A percentile compares a stretch with the other conserved stretches of the same genome.
Conservation (phyloP, 2,329 filamentous ascomycete species). For the Zymoseptoria brevis region DNA sequence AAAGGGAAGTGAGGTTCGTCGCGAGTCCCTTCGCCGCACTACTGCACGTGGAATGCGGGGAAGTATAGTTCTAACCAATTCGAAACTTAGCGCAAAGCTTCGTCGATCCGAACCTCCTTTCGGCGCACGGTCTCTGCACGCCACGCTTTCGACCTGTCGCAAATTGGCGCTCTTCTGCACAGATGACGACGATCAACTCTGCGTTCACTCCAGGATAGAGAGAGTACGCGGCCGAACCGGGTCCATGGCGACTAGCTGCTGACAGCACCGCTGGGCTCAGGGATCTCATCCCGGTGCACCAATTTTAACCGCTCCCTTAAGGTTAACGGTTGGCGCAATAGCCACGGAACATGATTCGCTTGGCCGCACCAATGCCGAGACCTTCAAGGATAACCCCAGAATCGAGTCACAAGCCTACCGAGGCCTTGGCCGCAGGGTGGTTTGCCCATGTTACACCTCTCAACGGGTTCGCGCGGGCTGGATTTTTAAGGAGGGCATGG, state of each 20-base stretch:
- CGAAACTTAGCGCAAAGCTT: too few species aligned
- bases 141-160: too few species aligned
- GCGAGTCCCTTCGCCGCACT: neutral
- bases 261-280: neutral
- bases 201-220: too few species aligned
- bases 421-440: neutral
- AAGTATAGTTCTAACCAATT: neutral
- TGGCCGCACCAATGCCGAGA: neutral
- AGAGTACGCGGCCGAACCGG: too few species aligned
- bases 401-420: neutral
- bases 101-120: too few species aligned
- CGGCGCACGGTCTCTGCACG: too few species aligned
- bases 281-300: neutral
- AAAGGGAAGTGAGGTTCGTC: neutral
- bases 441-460: neutral
- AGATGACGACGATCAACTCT: too few species aligned
- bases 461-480: neutral
- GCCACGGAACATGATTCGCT: neutral
- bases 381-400: neutral
- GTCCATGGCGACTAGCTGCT: neutral
- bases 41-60: neutral
- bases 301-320: neutral
- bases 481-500: neutral
- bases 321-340: neutral
- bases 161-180: too few species aligned